Evolutionary conservation across 2,329 filamentous ascomycete species (phyloP), one percentile per base, ranked within the genome.

Genomic region (Macrophomina tecta): DNA sequence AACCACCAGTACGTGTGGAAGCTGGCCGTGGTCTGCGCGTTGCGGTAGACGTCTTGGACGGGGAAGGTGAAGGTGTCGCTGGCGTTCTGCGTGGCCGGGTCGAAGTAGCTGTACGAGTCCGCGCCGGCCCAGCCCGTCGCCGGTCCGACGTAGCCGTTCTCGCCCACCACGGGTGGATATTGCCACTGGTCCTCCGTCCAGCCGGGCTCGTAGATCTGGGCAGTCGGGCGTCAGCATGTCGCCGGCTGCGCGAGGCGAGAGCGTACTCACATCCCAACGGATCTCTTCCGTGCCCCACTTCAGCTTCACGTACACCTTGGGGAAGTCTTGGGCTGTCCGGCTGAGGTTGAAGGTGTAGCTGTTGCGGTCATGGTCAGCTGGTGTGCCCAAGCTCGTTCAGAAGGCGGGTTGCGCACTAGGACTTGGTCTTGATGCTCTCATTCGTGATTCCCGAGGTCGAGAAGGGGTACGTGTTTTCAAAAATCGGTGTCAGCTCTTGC

Each of bases 131-230:
- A 75, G 14, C 70, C 72, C 1, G 73, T 72, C 1, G 68, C 73
- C 0, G 68, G 69, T n/a, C 75, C 75, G 36, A 77, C 49, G 63
- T 75, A 76, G 8, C 73, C 72, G 18, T 74, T 70, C 42, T 72
- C 60, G 18, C 74, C 74, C 7, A 68, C 66, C 1, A 72, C 69
- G 1, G 72, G 73, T 4, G 75, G 75, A 28, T 75, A 76, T 9
- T 49, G 64, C 75, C 75, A 77, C 1, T 66, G 40, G 18, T 62
- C 60, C 55, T 77, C 75, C 5, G 69, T 46, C 61, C 69, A 77
- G n/a, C 40, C 67, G 0, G 69, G 65, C 14, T 75, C 71, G 61
- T 70, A 77, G 14, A 77, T 72, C 71, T 73, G 55, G 16, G 18
- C 14, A 14, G 1, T 23, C 4, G 55, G 0, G 40, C 4, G 55